Evolutionary conservation across 1,139 yeast genomes (phyloP), one percentile per base, ranked within the genome.

Genomic region (Hyphopichia fennica): DNA sequence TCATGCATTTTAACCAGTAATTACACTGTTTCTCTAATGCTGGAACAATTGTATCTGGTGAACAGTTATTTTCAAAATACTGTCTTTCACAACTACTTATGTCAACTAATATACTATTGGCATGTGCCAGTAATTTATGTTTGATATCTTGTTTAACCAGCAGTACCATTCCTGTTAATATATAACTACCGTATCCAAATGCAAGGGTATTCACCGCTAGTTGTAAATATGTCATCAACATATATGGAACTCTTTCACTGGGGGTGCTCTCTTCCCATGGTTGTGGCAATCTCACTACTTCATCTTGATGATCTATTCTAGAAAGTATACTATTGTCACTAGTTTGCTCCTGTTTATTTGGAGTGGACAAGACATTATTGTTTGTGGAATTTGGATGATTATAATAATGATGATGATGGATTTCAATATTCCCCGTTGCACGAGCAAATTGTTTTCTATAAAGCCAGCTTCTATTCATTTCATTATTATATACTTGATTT

Each of bases 1-100:
- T 69, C 82, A 83, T 82, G 52, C 91, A 84, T 41, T 74, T 70
- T 43, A 69, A 70, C 87, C 87, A 85, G 44, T 72, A 69, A 20
- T 69, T 67, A 57, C 93, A 85, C 34, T 72, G 69, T 16, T 64
- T 63, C 45, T 76, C 81, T 41, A 84, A 55, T 2, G 82, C 84
- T 0, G 90, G 87, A 0, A 76, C 82, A n/a, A 80, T 63, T 3
- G 69, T 62, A 3, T 69, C 79, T 1, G 84, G 83, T 17, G 67
- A 67, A 56, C 93, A 85, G 32, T 69, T 63, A 57, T 84, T 85
- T 13, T 70, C 78, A 34, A 61, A 46, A 56, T 79, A 85, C 11
- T 75, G 63, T 25, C 75, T 61, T 16, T 72, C 60, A 56, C 91
- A 84, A 28, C 65, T 65, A 23, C 69, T 75, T 9, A 75, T 70